Percentiles rank a stretch among this genome's conserved stretches.
Evolutionary conservation across 1,139 yeast genomes (phyloP).

Genomic region (Hansenula anomala): DNA sequence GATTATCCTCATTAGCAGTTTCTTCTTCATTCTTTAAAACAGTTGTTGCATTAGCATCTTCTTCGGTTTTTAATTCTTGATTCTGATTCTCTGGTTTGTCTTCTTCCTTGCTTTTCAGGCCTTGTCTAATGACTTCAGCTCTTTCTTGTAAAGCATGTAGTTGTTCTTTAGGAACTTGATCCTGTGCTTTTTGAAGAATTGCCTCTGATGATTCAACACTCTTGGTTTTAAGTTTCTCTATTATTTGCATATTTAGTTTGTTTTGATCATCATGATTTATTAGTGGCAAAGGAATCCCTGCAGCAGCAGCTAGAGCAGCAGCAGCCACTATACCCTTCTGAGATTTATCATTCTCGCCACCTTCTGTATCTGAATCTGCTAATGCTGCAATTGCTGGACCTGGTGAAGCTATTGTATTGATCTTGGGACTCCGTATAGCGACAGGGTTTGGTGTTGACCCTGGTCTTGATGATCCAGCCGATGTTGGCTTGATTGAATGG

Average conservation of each 20-base stretch:
- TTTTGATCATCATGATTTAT: constrained; percentile 4
- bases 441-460: constrained; percentile 6
- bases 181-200: not conserved
- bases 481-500: constrained; percentile 1
- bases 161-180: constrained; percentile 10
- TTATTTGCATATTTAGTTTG: not conserved
- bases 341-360: constrained; percentile 20
- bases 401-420: constrained; percentile 32
- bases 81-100: not conserved
- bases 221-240: constrained; percentile 4
- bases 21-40: too few relatives aligned
- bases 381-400: constrained; percentile 47
- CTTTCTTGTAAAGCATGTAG: constrained; percentile 9
- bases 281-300: constrained; percentile 58
- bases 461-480: constrained; percentile 4
- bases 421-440: constrained; percentile 16
- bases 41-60: not conserved
- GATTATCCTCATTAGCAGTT: not conserved
- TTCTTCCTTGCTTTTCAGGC: not conserved
- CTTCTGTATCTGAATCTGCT: constrained; percentile 23
- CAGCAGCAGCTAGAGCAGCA: constrained; percentile 70
- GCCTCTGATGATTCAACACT: not conserved
- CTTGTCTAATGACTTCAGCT: constrained; percentile 1
- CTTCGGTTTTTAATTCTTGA: not conserved
- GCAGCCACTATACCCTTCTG: constrained; percentile 60